A percentile compares a stretch with the other conserved stretches of the same genome.
These are phyloP conservation scores for Neofusicoccum cordaticola DNA, from an alignment of 2,329 filamentous ascomycete species.

Conservation along the genomic window DNA sequence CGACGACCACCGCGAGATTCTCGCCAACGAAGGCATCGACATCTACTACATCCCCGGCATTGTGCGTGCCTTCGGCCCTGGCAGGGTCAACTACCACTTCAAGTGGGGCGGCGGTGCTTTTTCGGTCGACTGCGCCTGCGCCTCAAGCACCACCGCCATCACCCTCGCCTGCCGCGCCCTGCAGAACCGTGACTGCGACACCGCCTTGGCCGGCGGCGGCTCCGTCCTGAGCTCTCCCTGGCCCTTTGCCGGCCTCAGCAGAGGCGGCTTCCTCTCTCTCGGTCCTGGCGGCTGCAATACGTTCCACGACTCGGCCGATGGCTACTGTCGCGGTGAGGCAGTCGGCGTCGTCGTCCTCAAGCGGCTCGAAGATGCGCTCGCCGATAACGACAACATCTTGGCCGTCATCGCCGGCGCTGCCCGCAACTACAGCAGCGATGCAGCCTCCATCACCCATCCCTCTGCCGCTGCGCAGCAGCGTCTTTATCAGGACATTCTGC, in stretches of 20 bases:
- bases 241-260: neutral
- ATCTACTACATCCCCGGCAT: neutral
- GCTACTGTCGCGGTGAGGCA: constrained; percentile 65
- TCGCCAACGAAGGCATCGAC: neutral
- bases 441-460: too few species aligned
- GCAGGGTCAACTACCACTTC: constrained; percentile 30
- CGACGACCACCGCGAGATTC: neutral
- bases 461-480: too few species aligned
- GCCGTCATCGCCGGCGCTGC: constrained; percentile 40
- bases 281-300: constrained; percentile 31
- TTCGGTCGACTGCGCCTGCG: constrained; percentile 34
- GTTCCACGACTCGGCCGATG: constrained; percentile 56
- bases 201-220: constrained; percentile 18
- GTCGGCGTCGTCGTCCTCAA: constrained; percentile 58
- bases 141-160: constrained; percentile 26
- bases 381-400: constrained; percentile 53
- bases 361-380: constrained; percentile 55
- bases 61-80: constrained; percentile 26
- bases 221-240: neutral
- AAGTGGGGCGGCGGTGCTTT: constrained; percentile 17
- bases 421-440: too few species aligned
- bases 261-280: constrained; percentile 24
- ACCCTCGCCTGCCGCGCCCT: constrained; percentile 28
- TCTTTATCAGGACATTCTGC: too few species aligned
- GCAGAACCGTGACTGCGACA: constrained; percentile 16